Conservation (phyloP, 257 asterid genomes). For the Nicotiana attenuata region DNA sequence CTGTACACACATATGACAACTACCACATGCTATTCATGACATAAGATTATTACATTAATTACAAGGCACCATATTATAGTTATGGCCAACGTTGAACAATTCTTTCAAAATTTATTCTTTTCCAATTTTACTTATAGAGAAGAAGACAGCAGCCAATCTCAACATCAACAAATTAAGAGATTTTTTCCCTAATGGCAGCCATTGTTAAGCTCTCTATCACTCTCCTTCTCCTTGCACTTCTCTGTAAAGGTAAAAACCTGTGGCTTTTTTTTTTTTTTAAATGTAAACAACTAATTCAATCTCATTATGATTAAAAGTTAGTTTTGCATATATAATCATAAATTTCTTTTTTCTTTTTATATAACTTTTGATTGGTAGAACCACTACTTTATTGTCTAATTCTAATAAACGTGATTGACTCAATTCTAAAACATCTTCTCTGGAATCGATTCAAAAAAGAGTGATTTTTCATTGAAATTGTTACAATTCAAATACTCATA, state of each 20-base stretch:
- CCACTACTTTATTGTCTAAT: too few species aligned
- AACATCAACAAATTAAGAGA: background rate
- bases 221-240: background rate
- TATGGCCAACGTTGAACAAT: background rate
- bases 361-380: background rate
- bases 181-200: background rate
- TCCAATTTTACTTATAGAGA: background rate
- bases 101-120: background rate
- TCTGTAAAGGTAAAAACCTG: background rate
- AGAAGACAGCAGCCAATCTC: background rate
- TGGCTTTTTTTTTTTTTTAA: background rate
- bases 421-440: too few species aligned
- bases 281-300: background rate
- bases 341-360: background rate
- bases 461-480: background rate
- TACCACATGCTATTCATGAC: background rate
- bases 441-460: background rate
- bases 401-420: background rate
- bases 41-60: background rate
- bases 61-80: background rate
- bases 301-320: background rate
- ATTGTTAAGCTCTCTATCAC: background rate
- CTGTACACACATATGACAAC: background rate
- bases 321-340: background rate
- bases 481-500: background rate